phyloP scores from a whole-genome alignment of 306 rosid genomes.

The Corylus heterophylla region DNA sequence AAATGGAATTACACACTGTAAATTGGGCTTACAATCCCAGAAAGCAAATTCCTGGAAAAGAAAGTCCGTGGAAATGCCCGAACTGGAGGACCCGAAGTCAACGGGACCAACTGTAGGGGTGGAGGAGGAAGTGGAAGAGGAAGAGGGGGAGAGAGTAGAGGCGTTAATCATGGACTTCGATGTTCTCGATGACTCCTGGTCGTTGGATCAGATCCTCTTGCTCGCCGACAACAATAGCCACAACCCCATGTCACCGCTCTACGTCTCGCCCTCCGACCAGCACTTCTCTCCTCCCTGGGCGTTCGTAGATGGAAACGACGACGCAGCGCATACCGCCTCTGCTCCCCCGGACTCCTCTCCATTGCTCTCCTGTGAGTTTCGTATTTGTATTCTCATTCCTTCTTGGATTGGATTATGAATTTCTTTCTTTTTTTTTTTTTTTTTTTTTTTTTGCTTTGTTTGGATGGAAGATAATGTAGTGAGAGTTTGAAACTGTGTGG shows the following conservation, averaged over 20 bases:
- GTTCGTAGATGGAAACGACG: conserved; percentile 52
- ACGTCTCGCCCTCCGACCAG: conserved; percentile 53
- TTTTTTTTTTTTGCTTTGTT: neutral
- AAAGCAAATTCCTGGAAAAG: conserved; percentile 12
- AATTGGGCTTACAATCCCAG: neutral
- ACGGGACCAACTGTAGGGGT: conserved; percentile 14
- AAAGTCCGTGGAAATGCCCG: conserved; percentile 41
- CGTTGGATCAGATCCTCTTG: conserved; percentile 63
- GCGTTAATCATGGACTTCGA: conserved; percentile 69
- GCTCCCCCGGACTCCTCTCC: conserved; percentile 44
- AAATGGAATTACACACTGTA: conserved; percentile 13
- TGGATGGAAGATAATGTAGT: neutral
- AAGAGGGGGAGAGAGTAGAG: neutral
- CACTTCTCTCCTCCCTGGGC: conserved; percentile 72
- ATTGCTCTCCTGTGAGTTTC: conserved; percentile 54
- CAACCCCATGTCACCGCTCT: conserved; percentile 57
- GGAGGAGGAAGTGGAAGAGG: neutral
- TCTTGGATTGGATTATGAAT: neutral
- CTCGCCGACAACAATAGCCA: conserved; percentile 18
- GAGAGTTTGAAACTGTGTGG: neutral
- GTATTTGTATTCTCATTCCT: neutral
- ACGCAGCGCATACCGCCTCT: conserved; percentile 28
- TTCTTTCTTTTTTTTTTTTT: too few relatives aligned
- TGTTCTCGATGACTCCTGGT: conserved; percentile 83
- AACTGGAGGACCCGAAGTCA: conserved; percentile 57